These are phyloP conservation scores for Cercospora beticola DNA, from an alignment of 2,329 filamentous ascomycete genomes.

Conservation along the genomic window DNA sequence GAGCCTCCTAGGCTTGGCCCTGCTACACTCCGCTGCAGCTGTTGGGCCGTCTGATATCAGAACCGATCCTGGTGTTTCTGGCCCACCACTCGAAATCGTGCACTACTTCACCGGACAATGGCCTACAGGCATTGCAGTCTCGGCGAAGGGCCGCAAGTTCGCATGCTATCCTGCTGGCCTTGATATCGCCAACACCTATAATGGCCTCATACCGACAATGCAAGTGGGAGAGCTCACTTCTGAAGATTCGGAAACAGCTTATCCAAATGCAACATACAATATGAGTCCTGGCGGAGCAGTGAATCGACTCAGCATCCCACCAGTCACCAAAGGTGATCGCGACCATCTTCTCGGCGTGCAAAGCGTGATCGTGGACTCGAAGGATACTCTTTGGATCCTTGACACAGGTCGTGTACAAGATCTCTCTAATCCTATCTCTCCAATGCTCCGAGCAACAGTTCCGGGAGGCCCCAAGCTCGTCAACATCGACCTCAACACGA, in stretches of 20 bases:
- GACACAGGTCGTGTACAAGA: conserved; percentile 48
- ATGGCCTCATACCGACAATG: conserved; percentile 42
- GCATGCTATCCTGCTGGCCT: conserved; percentile 47
- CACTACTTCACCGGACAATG: conserved; percentile 53
- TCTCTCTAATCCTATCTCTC: conserved; percentile 39
- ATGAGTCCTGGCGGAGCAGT: conserved; percentile 48
- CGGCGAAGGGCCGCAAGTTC: conserved; percentile 49
- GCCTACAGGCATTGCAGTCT: conserved; percentile 51
- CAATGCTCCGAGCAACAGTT: conserved; percentile 42
- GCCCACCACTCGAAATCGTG: conserved; percentile 18
- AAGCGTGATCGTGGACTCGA: conserved; percentile 50
- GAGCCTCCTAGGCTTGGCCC: background rate
- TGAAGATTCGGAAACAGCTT: conserved; percentile 43
- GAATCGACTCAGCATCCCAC: conserved; percentile 47
- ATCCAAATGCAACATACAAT: conserved; percentile 45
- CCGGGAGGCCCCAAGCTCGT: conserved; percentile 51
- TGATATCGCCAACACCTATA: conserved; percentile 39
- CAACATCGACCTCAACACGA: conserved; percentile 45
- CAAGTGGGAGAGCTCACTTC: conserved; percentile 46
- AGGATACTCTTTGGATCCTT: conserved; percentile 52
- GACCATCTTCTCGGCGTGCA: conserved; percentile 51
- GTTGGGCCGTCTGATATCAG: conserved; percentile 18
- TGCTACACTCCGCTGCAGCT: conserved; percentile 6
- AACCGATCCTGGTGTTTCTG: conserved; percentile 19
- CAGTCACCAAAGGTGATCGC: conserved; percentile 42